Base-by-base conservation (phyloP, 2,329 filamentous ascomycete genomes). In the Dactylonectria estremocensis region DNA sequence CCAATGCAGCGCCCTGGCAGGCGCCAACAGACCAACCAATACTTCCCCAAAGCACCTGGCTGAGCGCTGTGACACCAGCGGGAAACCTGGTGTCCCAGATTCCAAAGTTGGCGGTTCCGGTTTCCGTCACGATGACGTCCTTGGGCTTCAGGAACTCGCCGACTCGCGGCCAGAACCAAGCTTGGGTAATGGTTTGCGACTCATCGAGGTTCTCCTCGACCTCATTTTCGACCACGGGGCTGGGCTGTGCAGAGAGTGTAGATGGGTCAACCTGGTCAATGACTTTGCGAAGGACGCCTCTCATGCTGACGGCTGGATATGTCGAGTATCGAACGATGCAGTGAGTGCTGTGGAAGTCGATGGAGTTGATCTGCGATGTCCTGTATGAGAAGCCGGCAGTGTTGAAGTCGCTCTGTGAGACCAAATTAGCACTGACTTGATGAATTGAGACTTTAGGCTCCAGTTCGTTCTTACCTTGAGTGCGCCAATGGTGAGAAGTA, bases 31-130 rank as follows among this genome's bases (percentile, higher is more conserved):
- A 87, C 87, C 87, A 90, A 22, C 88, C 88, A 66, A 90, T 90
- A 71, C 86, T 89, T 82, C 93, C 78, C 93, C 94, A 82, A 13
- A 96, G 88, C 2, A 93, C 91, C 77, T 96, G 94, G 59, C 89
- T 94, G 75, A 97, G 89, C 18, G 92, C 93, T 8, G 89, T 93
- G n/a, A 95, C 92, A n/a, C 88, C 87, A 3, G 84, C 79, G 0
- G 94, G 94, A 83, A 97, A 96, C 48, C 89, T 88, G 5, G 94
- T 95, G 65, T 95, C 93, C 89, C 93, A 94, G 75, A 96, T 93
- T 63, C 95, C 95, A 79, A 97, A 95, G 82, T 95, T 95, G 65
- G 94, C 86, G 0, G 95, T 97, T 45, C 94, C 95, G 2, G 94
- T 97, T 80, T 97, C 95, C 0, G 94, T 95, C 57, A 97, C 88